These are phyloP conservation scores for Verticillium tricorpus DNA, from an alignment of 2,329 filamentous ascomycete genomes.

Conservation along the genomic window DNA sequence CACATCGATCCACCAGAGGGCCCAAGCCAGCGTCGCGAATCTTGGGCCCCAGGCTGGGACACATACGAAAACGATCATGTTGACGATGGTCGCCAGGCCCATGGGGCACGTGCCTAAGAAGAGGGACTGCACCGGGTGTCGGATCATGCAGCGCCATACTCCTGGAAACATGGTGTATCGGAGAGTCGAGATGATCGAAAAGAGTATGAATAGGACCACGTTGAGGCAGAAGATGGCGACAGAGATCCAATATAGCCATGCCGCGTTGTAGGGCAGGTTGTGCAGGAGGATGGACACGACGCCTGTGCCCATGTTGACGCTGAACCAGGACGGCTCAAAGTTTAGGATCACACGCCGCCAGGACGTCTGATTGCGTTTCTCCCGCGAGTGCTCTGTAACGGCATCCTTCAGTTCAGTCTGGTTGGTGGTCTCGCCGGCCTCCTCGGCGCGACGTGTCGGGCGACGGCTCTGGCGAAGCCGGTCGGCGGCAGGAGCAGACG, in stretches of 20 bases:
- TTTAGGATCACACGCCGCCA: not conserved
- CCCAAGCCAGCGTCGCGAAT: conserved; percentile 50
- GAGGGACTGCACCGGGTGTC: conserved; percentile 61
- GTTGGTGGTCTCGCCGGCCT: not conserved
- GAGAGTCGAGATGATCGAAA: conserved; percentile 48
- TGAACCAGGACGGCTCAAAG: conserved; percentile 42
- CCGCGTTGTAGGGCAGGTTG: conserved; percentile 55
- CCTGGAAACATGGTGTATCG: conserved; percentile 62
- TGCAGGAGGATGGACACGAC: conserved; percentile 61
- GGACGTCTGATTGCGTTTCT: not conserved
- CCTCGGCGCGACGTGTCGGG: not conserved
- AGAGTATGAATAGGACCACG: conserved; percentile 49
- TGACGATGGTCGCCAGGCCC: conserved; percentile 64
- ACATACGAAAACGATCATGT: conserved; percentile 59
- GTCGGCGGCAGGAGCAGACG: not conserved
- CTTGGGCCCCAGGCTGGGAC: conserved; percentile 56
- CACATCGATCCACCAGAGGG: conserved; percentile 54
- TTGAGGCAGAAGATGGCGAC: conserved; percentile 59
- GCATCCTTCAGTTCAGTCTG: not conserved
- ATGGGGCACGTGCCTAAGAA: conserved; percentile 67
- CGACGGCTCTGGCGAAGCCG: not conserved
- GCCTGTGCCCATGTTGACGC: conserved; percentile 63
- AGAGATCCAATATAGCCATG: conserved; percentile 41
- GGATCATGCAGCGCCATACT: conserved; percentile 64
- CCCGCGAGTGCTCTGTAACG: not conserved